phyloP scores from a whole-genome alignment of 1,284 basidiomycete species.

The Irpex sp. region DNA sequence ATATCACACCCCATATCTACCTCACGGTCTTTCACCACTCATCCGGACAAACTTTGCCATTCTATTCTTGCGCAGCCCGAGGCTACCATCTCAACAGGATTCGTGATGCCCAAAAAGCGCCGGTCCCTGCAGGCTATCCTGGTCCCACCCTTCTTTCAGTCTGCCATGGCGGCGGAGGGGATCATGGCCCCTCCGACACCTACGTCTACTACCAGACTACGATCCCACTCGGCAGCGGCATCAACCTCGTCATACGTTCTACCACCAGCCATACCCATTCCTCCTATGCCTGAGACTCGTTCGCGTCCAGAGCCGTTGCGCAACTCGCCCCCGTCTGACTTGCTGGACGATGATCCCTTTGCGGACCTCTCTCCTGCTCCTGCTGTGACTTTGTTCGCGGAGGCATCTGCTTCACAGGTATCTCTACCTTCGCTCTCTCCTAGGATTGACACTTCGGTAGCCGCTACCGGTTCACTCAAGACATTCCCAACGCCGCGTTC shows the following conservation, averaged over 20 bases:
- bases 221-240: constrained; percentile 17
- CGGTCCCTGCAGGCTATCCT: constrained; percentile 48
- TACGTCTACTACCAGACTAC: constrained; percentile 7
- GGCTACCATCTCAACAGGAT: neutral
- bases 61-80: neutral
- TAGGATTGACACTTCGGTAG: neutral
- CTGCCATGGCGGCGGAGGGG: constrained; percentile 19
- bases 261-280: constrained; percentile 17
- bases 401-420: neutral
- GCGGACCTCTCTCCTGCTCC: constrained; percentile 45
- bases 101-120: constrained; percentile 40
- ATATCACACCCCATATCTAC: neutral
- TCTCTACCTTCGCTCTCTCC: neutral
- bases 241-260: constrained; percentile 7
- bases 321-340: constrained; percentile 35
- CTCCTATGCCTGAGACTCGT: constrained; percentile 9
- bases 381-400: constrained; percentile 8
- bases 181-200: constrained; percentile 14
- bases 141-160: constrained; percentile 39
- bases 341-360: constrained; percentile 70
- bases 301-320: constrained; percentile 9
- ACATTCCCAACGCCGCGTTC: constrained; percentile 3
- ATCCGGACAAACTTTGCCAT: neutral
- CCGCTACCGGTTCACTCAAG: neutral
- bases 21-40: neutral